phyloP scores from a whole-genome alignment of 2,329 filamentous ascomycete genomes.

The Alternaria longipes region DNA sequence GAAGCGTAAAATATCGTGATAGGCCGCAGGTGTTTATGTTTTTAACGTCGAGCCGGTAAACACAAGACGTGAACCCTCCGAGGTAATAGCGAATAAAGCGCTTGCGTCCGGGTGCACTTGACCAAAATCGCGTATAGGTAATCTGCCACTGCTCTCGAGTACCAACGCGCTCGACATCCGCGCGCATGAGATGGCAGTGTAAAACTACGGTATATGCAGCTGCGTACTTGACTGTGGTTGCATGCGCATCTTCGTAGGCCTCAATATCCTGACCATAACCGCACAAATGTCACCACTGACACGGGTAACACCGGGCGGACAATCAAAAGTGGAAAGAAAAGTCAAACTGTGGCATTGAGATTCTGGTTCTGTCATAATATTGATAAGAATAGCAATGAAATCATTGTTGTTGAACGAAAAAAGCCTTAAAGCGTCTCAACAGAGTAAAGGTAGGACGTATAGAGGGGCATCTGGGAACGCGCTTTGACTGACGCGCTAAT shows the following conservation, averaged over 20 bases:
- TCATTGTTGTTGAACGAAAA: neutral
- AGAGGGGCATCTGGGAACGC: slow-evolving; percentile 12
- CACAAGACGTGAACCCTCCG: neutral
- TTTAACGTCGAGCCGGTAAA: neutral
- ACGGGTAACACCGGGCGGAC: neutral
- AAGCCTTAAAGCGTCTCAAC: neutral
- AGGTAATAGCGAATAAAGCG: slow-evolving; percentile 1
- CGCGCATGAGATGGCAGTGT: neutral
- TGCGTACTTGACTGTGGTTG: neutral
- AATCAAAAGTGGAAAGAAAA: neutral
- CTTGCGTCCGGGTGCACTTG: slow-evolving; percentile 2
- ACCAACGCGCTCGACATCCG: neutral
- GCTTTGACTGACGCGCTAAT: slow-evolving; percentile 35
- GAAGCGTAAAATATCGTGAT: neutral
- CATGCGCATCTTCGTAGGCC: neutral
- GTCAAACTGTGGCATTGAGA: neutral
- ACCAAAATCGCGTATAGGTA: neutral
- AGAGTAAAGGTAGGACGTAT: neutral
- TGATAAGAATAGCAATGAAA: neutral
- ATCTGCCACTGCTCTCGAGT: neutral
- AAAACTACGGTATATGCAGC: neutral
- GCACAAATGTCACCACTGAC: neutral
- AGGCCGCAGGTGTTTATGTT: neutral
- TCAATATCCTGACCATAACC: slow-evolving; percentile 16
- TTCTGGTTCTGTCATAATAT: neutral